Evolutionary conservation across 176 grass and related monocot genomes (phyloP), one percentile per base, ranked within the genome.

Genomic region (Cenchrus americanus): DNA sequence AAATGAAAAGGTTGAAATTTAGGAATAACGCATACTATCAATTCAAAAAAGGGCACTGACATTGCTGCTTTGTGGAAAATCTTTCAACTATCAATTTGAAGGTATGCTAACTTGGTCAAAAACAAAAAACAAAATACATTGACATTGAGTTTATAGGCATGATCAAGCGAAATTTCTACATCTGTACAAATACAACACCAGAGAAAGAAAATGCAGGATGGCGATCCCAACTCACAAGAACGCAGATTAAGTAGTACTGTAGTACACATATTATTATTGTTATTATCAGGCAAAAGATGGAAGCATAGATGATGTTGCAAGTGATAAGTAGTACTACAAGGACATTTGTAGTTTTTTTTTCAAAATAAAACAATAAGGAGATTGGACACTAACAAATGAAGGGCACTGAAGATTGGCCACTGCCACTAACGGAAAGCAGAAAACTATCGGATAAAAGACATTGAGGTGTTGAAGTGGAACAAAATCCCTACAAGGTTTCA

Each of bases 41-140:
- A 83, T 66, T 50, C 34, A 14, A 61, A 85, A 58, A 18, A 49
- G 44, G 4, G 19, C 37, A 72, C n/a, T 52, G 7, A 54, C 49
- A 24, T 66, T 53, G 66, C 2, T 22, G 43, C 14, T 30, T 54
- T 46, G 82, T 54, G 18, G 18, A 69, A 62, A 43, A 83, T 30
- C 37, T 78, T 69, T 69, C 65, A 80, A n/a, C 50, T 58, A 40
- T 73, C 19, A 43, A 52, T 40, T 41, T 24, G 11, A 18, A 80
- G 40, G 5, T 18, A 14, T 0, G 51, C 11, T 69, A 43, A 53
- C 9, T 76, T 71, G 57, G 23, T 84, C 6, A 68, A 66, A 80
- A 73, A 34, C 14, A 32, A 68, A 66, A 80, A 73, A 34, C 14
- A 32, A 34, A 27, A 73, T 73, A 54, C 68, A 2, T 62, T 69